Evolutionary conservation across 768 basidiomycete genomes (phyloP).

Genomic region (Myochromella boudieri): DNA sequence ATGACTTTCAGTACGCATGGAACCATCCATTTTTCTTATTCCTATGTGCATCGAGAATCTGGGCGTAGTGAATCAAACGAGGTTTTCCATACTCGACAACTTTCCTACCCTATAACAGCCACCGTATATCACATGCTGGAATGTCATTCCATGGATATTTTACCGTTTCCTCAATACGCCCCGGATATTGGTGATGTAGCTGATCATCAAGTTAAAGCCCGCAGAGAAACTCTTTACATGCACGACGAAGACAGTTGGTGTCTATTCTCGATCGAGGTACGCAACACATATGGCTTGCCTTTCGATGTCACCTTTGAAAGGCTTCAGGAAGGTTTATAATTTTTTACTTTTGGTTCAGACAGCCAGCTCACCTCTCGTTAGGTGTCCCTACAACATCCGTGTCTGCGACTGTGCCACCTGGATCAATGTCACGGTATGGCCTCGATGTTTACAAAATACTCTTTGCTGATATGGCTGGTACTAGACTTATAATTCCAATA

Average conservation of each 20-base stretch:
- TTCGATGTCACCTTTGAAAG: slow-evolving; percentile 86
- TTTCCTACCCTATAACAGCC: slow-evolving; percentile 86
- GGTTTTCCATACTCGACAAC: slow-evolving; percentile 81
- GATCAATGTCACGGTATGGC: slow-evolving; percentile 76
- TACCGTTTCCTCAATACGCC: slow-evolving; percentile 52
- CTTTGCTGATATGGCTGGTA: slow-evolving; percentile 3
- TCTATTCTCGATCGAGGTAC: slow-evolving; percentile 85
- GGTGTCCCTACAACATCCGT: slow-evolving; percentile 40
- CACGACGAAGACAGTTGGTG: slow-evolving; percentile 72
- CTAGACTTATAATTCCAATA: slow-evolving; percentile 69
- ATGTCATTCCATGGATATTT: slow-evolving; percentile 78
- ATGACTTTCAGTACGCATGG: slow-evolving; percentile 62
- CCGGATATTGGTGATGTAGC: slow-evolving; percentile 19
- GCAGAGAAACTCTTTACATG: slow-evolving; percentile 32
- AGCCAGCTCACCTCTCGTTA: slow-evolving; percentile 18
- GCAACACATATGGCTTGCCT: slow-evolving; percentile 87
- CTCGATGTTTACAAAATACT: neutral
- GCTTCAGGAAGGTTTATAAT: slow-evolving; percentile 53
- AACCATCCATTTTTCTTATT: slow-evolving; percentile 82
- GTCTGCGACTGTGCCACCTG: slow-evolving; percentile 75
- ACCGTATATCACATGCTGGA: slow-evolving; percentile 97
- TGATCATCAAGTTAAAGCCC: slow-evolving; percentile 20
- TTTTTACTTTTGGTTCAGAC: neutral
- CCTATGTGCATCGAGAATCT: slow-evolving; percentile 53
- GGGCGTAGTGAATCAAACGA: slow-evolving; percentile 30